Evolutionary conservation across 495 filamentous ascomycete species (phyloP), one percentile per base, ranked within the genome.

Genomic region (Hypoxylon crocopeplum): DNA sequence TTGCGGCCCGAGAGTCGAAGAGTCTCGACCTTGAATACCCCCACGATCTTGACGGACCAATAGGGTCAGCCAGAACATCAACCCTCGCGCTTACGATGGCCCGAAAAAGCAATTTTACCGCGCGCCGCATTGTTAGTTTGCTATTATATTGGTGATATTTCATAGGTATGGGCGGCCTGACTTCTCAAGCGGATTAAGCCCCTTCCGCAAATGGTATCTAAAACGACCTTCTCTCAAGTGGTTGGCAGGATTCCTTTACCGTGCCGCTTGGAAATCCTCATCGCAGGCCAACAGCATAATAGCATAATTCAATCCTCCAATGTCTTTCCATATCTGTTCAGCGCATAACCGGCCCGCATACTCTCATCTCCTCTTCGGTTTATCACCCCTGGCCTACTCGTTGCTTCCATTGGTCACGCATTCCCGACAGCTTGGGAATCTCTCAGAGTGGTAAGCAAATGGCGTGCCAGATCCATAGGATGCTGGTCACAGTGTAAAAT

Each of bases 11-110:
- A 65, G 62, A 38, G 39, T 39, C 27, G 13, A 49, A 40, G 33
- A 61, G 51, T 62, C 62, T 47, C 24, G 62, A 61, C 56, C 62
- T 37, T 1, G 29, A 25, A 15, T 32, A 33, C 62, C 62, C 62
- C 56, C 57, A 66, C 62, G 57, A 53, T 13, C 11, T 7, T 21
- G 12, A 20, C 20, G 3, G 21, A 7, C 62, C 62, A 61, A 65
- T 65, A 10, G 48, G 41, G 8, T 50, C 21, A n/a, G 33, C 33
- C 22, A 47, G 15, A 37, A 19, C 25, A 11, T 39, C 11, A 49
- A 41, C 41, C 27, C 21, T 40, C 62, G 62, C 62, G 56, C 62
- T 56, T 59, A 50, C 16, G 19, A 16, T 10, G 24, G n/a, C 34
- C 48, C 19, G 46, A 33, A 54, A 64, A 49, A 53, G 39, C 32